Base-by-base conservation (phyloP, 495 filamentous ascomycete genomes). In the Penicillium bovifimosum region DNA sequence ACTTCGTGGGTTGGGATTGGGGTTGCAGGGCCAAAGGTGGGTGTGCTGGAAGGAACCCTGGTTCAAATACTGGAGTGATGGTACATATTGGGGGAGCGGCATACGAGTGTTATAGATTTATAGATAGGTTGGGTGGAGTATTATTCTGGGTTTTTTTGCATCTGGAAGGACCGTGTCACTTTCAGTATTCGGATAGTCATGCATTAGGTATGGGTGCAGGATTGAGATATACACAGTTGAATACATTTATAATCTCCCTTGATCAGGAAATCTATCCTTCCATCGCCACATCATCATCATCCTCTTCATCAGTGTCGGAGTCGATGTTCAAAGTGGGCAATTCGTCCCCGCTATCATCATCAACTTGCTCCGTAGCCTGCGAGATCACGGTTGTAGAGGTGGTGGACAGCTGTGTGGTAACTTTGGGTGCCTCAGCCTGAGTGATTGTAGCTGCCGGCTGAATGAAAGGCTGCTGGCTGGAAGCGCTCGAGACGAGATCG, bases 51-150 rank as follows among this genome's bases (percentile, higher is more conserved):
- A 74, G 47, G 60, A 68, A 41, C 45, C 71, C 32, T 79, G 80
- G 53, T 63, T 79, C 45, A 74, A 70, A 55, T 74, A 76, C 53
- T 75, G 75, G 70, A 64, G 57, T 27, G 82, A 79, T 28, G 64
- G 66, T 27, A 66, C 69, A 27, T 89, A 82, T 77, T 89, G 86
- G 86, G 75, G 83, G 50, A 81, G 71, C 44, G 86, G 86, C 3
- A 44, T 85, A 20, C 61, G 66, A 3, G 53, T 71, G 17, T 32
- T 65, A 31, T 59, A 51, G 26, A 24, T 24, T 24, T 4, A 2
- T 2, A 24, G n/a, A n/a, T n/a, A n/a, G n/a, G n/a, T n/a, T 24
- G 20, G 20, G 2, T 24, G 20, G 20, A 24, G 20, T 24, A 24
- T 24, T 24, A 24, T 4, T 24, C 20, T 24, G 20, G 20, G 20